Percentiles rank a stretch among this genome's conserved stretches.
Evolutionary conservation across 1,284 basidiomycete genomes (phyloP).

Genomic region (Tylopilus sp.): DNA sequence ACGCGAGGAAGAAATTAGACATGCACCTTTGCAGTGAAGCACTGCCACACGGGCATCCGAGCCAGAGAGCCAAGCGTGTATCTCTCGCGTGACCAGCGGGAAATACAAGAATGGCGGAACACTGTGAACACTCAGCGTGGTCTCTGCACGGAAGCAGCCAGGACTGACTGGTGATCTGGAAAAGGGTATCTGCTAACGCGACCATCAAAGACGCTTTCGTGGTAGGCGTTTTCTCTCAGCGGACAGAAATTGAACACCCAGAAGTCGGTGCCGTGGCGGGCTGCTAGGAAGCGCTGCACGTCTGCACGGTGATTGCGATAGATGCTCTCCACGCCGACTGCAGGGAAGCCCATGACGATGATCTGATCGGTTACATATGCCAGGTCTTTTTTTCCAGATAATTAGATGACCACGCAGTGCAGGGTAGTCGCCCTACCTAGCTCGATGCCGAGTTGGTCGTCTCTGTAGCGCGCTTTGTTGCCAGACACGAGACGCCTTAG

Average conservation of each 20-base stretch:
- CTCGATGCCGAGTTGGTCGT: slow-evolving; percentile 66
- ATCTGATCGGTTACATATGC: slow-evolving; percentile 81
- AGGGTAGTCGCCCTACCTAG: slow-evolving; percentile 43
- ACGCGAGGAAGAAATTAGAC: slow-evolving; percentile 1
- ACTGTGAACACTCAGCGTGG: slow-evolving; percentile 37
- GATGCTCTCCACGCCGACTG: slow-evolving; percentile 73
- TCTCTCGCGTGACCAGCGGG: slow-evolving; percentile 75
- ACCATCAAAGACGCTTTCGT: slow-evolving; percentile 57
- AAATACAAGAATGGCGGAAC: slow-evolving; percentile 83
- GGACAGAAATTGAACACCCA: slow-evolving; percentile 91
- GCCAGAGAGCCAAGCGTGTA: slow-evolving; percentile 73
- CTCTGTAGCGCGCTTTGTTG: slow-evolving; percentile 75
- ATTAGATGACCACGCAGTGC: not conserved
- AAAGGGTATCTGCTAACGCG: slow-evolving; percentile 85
- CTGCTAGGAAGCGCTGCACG: slow-evolving; percentile 74
- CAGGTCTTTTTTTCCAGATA: slow-evolving; percentile 50
- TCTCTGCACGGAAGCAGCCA: not conserved
- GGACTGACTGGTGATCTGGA: slow-evolving; percentile 82
- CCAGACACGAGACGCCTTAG: slow-evolving; percentile 71
- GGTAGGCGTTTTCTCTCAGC: slow-evolving; percentile 69
- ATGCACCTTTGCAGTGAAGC: slow-evolving; percentile 83
- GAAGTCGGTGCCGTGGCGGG: slow-evolving; percentile 73
- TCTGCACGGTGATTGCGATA: slow-evolving; percentile 83
- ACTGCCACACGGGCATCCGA: slow-evolving; percentile 74
- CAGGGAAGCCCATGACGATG: slow-evolving; percentile 90